Evolutionary conservation across 306 rosid species (phyloP).

Genomic region (Acacia acuminata): DNA sequence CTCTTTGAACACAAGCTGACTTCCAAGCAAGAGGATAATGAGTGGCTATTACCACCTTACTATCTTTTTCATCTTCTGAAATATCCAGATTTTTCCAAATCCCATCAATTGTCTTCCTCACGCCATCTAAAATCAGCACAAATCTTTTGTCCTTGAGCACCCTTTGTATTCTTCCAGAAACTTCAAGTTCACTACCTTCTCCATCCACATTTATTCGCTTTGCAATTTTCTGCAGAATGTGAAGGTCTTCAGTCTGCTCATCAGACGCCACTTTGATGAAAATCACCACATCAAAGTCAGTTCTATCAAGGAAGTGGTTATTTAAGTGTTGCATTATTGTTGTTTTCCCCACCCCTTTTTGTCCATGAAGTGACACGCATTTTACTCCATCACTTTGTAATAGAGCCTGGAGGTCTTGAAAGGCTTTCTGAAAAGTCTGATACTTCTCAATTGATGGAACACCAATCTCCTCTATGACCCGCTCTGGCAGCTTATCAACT

Average conservation of each 20-base stretch:
- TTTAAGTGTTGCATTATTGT: background rate
- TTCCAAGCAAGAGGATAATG: too few species aligned
- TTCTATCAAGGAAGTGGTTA: background rate
- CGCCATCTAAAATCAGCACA: conserved; percentile 23
- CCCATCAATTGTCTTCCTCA: too few species aligned
- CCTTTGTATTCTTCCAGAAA: background rate
- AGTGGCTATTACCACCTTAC: too few species aligned
- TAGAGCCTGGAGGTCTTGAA: background rate
- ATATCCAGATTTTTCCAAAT: too few species aligned
- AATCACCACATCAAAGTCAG: conserved; percentile 2
- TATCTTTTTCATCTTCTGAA: too few species aligned
- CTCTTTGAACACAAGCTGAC: too few species aligned
- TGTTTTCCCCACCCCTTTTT: conserved; percentile 12
- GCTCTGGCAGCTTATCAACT: background rate
- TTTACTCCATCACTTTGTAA: background rate
- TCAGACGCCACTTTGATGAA: background rate
- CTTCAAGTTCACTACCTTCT: background rate
- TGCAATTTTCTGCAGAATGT: background rate
- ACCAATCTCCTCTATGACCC: background rate
- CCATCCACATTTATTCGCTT: background rate
- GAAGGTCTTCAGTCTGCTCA: background rate
- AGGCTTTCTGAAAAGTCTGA: background rate
- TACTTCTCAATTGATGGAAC: background rate
- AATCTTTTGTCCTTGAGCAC: background rate
- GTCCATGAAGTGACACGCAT: background rate